Evolutionary conservation across 148 eudicot species (phyloP).

Genomic region (Silene latifolia): DNA sequence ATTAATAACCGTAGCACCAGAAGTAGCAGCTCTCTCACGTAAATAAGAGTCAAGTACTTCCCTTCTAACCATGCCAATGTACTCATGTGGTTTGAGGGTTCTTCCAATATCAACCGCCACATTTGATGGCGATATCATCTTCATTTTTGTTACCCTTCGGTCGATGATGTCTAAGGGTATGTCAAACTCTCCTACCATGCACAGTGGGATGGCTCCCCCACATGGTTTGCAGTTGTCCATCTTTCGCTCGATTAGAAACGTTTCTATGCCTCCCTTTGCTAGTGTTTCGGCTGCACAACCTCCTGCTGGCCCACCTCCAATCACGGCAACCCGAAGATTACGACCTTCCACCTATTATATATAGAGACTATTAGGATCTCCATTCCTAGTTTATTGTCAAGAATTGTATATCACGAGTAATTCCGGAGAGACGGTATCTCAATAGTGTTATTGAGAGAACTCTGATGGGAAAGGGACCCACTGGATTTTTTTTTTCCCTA

Average conservation of each 20-base stretch:
- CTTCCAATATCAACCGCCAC: slow-evolving; percentile 91
- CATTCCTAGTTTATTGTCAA: not conserved
- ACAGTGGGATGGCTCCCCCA: slow-evolving; percentile 93
- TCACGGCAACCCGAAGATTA: slow-evolving; percentile 79
- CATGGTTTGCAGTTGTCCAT: slow-evolving; percentile 94
- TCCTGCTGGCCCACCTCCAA: slow-evolving; percentile 96
- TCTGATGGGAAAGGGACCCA: too few relatives aligned
- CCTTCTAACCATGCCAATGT: slow-evolving; percentile 96
- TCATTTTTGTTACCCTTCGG: slow-evolving; percentile 87
- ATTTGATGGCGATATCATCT: slow-evolving; percentile 96
- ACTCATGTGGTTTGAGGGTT: slow-evolving; percentile 90
- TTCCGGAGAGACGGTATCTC: too few relatives aligned
- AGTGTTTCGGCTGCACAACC: slow-evolving; percentile 90
- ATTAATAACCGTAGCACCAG: slow-evolving; percentile 75
- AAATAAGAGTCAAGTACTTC: slow-evolving; percentile 79
- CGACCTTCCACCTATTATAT: slow-evolving; percentile 39
- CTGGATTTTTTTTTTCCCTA: too few relatives aligned
- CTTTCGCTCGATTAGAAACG: slow-evolving; percentile 72
- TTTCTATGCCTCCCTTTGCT: slow-evolving; percentile 85
- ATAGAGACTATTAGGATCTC: not conserved
- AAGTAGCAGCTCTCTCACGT: slow-evolving; percentile 66
- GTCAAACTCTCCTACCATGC: slow-evolving; percentile 96
- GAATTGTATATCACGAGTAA: too few relatives aligned
- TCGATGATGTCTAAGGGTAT: slow-evolving; percentile 94
- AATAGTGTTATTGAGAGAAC: too few relatives aligned